A percentile compares a stretch with the other conserved stretches of the same genome.
These are phyloP conservation scores for Thoreauomyces humboldtii DNA, from an alignment of 192 early-diverging fungal species.

Conservation along the genomic window DNA sequence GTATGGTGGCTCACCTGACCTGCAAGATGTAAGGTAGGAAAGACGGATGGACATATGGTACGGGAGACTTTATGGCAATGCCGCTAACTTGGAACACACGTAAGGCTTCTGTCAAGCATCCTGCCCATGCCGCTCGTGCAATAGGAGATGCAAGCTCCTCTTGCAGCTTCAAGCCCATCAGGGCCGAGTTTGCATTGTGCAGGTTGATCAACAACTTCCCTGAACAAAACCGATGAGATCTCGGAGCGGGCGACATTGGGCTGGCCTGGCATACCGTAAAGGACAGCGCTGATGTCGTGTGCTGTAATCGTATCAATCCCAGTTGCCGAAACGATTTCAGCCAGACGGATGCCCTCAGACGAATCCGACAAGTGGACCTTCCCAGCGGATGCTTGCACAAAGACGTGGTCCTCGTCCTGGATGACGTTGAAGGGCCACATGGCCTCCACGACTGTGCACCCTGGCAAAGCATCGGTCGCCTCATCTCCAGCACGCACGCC, in stretches of 20 bases:
- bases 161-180: conserved; percentile 33
- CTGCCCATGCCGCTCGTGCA: conserved; percentile 30
- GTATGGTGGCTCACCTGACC: too few relatives aligned
- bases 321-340: conserved; percentile 19
- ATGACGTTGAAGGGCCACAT: conserved; percentile 48
- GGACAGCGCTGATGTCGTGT: conserved; percentile 33
- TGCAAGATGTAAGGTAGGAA: conserved; percentile 30
- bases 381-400: conserved; percentile 31
- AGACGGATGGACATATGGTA: too few relatives aligned
- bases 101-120: conserved; percentile 41
- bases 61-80: conserved; percentile 41
- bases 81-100: conserved; percentile 31
- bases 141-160: conserved; percentile 30
- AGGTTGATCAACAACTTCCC: conserved; percentile 47
- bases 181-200: conserved; percentile 45
- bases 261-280: conserved; percentile 26
- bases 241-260: neutral
- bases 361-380: conserved; percentile 33
- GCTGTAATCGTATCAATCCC: conserved; percentile 23
- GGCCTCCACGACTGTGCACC: conserved; percentile 20
- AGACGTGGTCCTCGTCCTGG: conserved; percentile 14
- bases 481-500: conserved; percentile 11
- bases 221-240: neutral
- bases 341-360: conserved; percentile 13
- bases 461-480: neutral